Percentiles rank a stretch among this genome's conserved stretches.
Evolutionary conservation across 805 yeast genomes (phyloP).

Genomic region (Candida easanensis): DNA sequence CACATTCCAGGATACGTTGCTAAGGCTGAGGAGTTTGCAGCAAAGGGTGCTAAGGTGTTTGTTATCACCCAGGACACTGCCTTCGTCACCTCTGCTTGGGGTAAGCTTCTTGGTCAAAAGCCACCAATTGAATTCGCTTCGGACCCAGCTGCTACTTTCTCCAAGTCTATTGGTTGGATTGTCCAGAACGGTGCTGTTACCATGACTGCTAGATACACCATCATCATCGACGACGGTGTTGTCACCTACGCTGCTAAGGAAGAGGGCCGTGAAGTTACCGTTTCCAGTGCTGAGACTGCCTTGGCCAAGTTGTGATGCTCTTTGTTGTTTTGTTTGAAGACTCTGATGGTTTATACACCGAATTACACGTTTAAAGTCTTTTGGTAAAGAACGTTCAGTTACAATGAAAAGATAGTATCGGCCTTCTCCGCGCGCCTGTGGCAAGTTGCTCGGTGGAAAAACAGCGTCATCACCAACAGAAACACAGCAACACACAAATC

Average conservation of each 20-base stretch:
- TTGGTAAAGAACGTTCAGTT: too few relatives aligned
- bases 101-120: conserved; percentile 34
- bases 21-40: conserved; percentile 46
- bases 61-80: conserved; percentile 70
- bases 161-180: conserved; percentile 56
- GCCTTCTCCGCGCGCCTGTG: conserved; percentile 2
- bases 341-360: too few relatives aligned
- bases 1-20: conserved; percentile 69
- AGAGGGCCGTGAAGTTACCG: conserved; percentile 24
- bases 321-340: too few relatives aligned
- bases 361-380: too few relatives aligned
- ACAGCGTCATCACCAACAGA: neutral
- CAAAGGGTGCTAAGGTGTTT: conserved; percentile 55
- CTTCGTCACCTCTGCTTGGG: conserved; percentile 72
- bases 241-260: conserved; percentile 45
- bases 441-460: too few relatives aligned
- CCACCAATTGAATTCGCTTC: conserved; percentile 49
- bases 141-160: conserved; percentile 62
- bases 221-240: conserved; percentile 59
- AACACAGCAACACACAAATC: too few relatives aligned
- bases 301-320: conserved; percentile 24
- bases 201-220: conserved; percentile 71
- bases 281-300: conserved; percentile 29
- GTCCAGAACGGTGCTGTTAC: conserved; percentile 48
- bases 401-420: too few relatives aligned